Evolutionary conservation across 345 rosid species (phyloP), one percentile per base, ranked within the genome.

Genomic region (Euclidium syriacum): DNA sequence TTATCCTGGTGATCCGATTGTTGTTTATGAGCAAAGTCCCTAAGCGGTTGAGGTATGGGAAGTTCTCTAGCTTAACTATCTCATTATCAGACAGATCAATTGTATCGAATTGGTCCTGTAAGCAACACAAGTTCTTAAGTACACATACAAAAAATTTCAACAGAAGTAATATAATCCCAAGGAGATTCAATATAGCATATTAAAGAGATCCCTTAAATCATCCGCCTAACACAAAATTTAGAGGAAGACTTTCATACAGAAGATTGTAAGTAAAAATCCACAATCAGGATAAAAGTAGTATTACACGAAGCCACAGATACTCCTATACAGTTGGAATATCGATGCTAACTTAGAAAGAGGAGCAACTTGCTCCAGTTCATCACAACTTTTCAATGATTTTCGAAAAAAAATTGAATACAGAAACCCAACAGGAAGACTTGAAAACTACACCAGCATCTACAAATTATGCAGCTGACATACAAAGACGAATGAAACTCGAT

Each of bases 51-150:
- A 95, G 97, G 73, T 74, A 70, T 1, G 95, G 99, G 55, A 95
- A 78, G 78, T 90, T 88, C 54, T 95, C 99, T 18, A 95, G 92
- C 85, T 95, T 95, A 42, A 95, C 99, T 54, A 95, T 95, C 88
- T 95, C 99, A 72, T 95, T 95, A 64, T 95, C 99, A 5, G 99
- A 83, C 72, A 95, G 78, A 81, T 95, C 99, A 9, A 95, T 51
- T 12, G 99, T 95, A 81, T 95, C 99, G 16, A 95, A 95, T 81
- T 95, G 99, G 69, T 95, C 99, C 99, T 95, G 83, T 10, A 33
- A 63, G 65, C 50, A 65, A 34, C 7, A 33, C 22, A 67, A 72
- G 30, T 34, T 3, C 2, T 10, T 12, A 8, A 52, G 16, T 3
- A 61, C 4, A 32, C 18, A 3, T 18, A 26, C 38, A 16, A 61